Evolutionary conservation across 2,329 filamentous ascomycete species (phyloP), one percentile per base, ranked within the genome.

Genomic region (Zopfia rhizophila): DNA sequence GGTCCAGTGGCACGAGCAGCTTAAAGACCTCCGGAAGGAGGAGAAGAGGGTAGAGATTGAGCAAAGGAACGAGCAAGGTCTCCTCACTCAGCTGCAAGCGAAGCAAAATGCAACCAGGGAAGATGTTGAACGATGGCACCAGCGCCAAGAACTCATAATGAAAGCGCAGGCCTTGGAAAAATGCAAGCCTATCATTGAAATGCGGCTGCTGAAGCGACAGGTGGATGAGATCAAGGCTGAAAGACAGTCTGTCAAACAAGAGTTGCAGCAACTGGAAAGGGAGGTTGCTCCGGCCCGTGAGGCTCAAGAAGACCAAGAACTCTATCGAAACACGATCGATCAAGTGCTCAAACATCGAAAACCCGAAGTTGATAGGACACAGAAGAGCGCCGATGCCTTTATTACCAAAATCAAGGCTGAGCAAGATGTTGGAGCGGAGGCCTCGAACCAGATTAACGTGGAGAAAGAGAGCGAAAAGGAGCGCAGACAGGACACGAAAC

Each of bases 71-170:
- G 82, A 89, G 41, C 72, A 77, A 24, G 87, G 89, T 33, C 77
- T 80, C 18, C 74, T 97, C 6, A 78, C 78, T 38, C 84, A 82
- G 42, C 75, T 93, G 33, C 85, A 96, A 65, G 80, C 76, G 28
- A 85, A 91, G 19, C 93, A 97, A 63, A 79, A 80, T 40, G 82
- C 84, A 37, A 83, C 95, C 31, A 84, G 89, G 61, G 86, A 83
- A 7, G 92, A 97, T 61, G 91, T 97, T 17, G 87, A 95, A 59
- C 86, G 90, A 53, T 81, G 94, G 62, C 83, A 84, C 36, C 88
- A 97, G 68, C 84, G 91, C 45, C 83, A 87, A 43, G 79, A 83
- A 39, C 83, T 91, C 37, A 77, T 87, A 60, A 75, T 82, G 39
- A 83, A 82, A 45, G 79, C 93, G 4, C 75, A 81, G 18, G 78